phyloP scores from a whole-genome alignment of 257 asterid genomes.

The Solanum etuberosum region DNA sequence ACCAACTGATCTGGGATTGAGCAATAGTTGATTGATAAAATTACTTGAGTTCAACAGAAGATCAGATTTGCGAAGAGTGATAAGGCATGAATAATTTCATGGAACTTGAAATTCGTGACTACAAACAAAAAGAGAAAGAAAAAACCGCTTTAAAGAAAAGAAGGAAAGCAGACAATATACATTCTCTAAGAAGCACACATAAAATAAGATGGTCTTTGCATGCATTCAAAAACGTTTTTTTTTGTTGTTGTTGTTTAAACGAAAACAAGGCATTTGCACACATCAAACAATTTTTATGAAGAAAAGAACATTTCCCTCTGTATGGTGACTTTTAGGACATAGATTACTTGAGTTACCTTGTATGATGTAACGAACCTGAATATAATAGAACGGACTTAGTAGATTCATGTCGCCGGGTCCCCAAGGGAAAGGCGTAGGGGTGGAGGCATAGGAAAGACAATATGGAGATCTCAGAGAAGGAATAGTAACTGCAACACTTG shows the following conservation, averaged over 20 bases:
- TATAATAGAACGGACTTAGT: background rate
- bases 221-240: background rate
- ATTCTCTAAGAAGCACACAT: slow-evolving; percentile 62
- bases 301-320: background rate
- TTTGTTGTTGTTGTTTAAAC: background rate
- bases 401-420: background rate
- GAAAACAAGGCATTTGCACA: background rate
- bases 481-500: background rate
- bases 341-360: background rate
- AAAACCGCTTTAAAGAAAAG: background rate
- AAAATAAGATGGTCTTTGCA: background rate
- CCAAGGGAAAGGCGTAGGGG: background rate
- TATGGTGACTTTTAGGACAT: background rate
- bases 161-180: slow-evolving; percentile 16
- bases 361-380: background rate
- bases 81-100: background rate
- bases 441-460: background rate
- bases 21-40: background rate
- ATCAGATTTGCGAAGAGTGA: background rate
- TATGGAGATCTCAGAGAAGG: background rate
- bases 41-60: background rate
- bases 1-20: background rate
- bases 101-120: background rate
- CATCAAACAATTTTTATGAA: background rate
- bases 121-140: background rate